Evolutionary conservation across 2,329 filamentous ascomycete genomes (phyloP), one percentile per base, ranked within the genome.

Genomic region (Verticillium zaregamsianum): DNA sequence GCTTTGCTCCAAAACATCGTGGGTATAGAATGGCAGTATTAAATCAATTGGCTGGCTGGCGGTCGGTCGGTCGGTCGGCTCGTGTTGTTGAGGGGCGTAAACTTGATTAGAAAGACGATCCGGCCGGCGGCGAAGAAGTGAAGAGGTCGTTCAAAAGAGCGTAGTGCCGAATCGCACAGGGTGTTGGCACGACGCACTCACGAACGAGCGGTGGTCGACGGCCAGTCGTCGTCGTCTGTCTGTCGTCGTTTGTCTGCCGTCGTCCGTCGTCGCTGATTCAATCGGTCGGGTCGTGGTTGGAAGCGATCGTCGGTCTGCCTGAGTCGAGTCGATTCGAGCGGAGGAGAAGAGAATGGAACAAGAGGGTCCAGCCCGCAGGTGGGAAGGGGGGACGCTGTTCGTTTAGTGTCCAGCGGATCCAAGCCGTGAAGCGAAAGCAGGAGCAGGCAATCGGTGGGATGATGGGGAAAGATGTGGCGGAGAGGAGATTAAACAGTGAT

Each of bases 331-430:
- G 65, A 64, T 62, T 64, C 62, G 64, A 61, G 64, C 63, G 65
- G 66, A 60, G 66, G 62, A 61, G 61, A 65, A 61, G 62, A 57
- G 64, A 57, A 66, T 54, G 61, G 59, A 63, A 61, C 64, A 64
- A 70, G 67, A 65, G 69, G 71, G 69, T 67, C 71, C 72, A 68
- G 75, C 73, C 73, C 71, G 68, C 65, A 62, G 66, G 68, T 69
- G 66, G 66, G 70, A 68, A 69, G 66, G 67, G 65, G 62, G 63
- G 61, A 66, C 64, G 65, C 45, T 52, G 45, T 52, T 52, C n/a
- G 60, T 58, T 61, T 61, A 49, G 60, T 61, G 40, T 35, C 61
- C 67, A 59, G 63, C 66, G 60, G 45, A 55, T 63, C 60, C 64
- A 60, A 63, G 58, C 58, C 65, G 61, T 65, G 59, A 61, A 59